These are phyloP conservation scores for Irpex lacteus DNA, from an alignment of 1,284 basidiomycete genomes.

Conservation along the genomic window DNA sequence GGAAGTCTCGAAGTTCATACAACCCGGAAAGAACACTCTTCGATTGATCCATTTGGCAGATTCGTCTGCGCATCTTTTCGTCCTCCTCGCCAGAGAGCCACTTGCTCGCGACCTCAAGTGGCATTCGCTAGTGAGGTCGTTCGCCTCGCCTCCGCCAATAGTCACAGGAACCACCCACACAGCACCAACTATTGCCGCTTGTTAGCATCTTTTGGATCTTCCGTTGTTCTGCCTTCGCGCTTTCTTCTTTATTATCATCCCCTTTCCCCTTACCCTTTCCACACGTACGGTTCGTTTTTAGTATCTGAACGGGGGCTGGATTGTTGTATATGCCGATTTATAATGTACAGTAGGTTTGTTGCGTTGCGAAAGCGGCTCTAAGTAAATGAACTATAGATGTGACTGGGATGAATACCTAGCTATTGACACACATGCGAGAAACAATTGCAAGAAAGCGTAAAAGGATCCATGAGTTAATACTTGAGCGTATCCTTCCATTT, in stretches of 20 bases:
- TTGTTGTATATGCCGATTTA: constrained; percentile 5
- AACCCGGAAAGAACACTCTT: constrained; percentile 40
- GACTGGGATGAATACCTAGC: not conserved
- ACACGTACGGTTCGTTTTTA: not conserved
- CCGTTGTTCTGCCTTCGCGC: not conserved
- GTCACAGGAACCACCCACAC: not conserved
- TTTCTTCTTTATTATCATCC: not conserved
- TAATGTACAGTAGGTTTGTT: constrained; percentile 12
- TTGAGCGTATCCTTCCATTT: constrained; percentile 63
- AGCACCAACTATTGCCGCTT: not conserved
- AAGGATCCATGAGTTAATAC: constrained; percentile 8
- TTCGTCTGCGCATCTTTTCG: constrained; percentile 39
- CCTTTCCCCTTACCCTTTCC: not conserved
- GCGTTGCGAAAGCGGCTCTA: constrained; percentile 7
- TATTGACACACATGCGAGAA: constrained; percentile 7
- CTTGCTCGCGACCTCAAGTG: not conserved
- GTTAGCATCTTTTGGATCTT: not conserved
- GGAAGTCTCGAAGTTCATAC: constrained; percentile 38
- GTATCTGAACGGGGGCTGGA: constrained; percentile 2
- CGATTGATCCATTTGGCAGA: constrained; percentile 43
- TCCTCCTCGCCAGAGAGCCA: constrained; percentile 24
- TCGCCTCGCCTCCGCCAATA: not conserved
- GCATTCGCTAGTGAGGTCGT: not conserved
- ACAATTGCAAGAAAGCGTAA: not conserved
- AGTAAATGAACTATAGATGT: constrained; percentile 10